A percentile compares a stretch with the other conserved stretches of the same genome.
These are phyloP conservation scores for Nematocida major DNA, from an alignment of 371 early-diverging fungal genomes.

Conservation along the genomic window DNA sequence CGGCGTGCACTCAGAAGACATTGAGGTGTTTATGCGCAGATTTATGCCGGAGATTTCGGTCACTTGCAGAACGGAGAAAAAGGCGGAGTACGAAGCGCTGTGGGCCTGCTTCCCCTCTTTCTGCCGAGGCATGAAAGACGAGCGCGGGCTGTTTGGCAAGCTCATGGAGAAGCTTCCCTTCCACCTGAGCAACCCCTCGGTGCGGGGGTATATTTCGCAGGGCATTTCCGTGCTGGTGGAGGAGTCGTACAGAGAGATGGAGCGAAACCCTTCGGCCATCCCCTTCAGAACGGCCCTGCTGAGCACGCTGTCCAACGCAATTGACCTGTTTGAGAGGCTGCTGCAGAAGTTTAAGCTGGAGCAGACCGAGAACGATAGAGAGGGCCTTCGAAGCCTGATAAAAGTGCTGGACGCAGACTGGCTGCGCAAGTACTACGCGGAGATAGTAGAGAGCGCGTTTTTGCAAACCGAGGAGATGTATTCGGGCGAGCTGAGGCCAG, in stretches of 20 bases:
- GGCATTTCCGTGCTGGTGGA: slow-evolving; percentile 21
- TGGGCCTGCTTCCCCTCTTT: slow-evolving; percentile 49
- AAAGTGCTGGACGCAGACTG: slow-evolving; percentile 5
- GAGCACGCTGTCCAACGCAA: background rate
- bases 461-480: background rate
- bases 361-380: slow-evolving; percentile 35
- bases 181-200: background rate
- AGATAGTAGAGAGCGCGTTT: background rate
- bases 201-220: slow-evolving; percentile 32
- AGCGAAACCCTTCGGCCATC: background rate
- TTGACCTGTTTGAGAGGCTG: slow-evolving; percentile 1
- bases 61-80: background rate
- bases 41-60: slow-evolving; percentile 25
- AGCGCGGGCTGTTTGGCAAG: background rate
- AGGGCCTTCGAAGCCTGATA: background rate
- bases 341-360: background rate
- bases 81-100: slow-evolving; percentile 29
- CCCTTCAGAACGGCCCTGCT: background rate
- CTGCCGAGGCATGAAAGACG: slow-evolving; percentile 26
- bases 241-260: slow-evolving; percentile 4
- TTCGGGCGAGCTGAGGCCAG: slow-evolving; percentile 8
- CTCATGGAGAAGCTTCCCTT: background rate
- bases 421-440: slow-evolving; percentile 11
- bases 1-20: slow-evolving; percentile 11
- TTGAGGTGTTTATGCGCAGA: slow-evolving; percentile 13